Conservation (phyloP, 2,329 filamentous ascomycete genomes). For the Helotiales sp. region DNA sequence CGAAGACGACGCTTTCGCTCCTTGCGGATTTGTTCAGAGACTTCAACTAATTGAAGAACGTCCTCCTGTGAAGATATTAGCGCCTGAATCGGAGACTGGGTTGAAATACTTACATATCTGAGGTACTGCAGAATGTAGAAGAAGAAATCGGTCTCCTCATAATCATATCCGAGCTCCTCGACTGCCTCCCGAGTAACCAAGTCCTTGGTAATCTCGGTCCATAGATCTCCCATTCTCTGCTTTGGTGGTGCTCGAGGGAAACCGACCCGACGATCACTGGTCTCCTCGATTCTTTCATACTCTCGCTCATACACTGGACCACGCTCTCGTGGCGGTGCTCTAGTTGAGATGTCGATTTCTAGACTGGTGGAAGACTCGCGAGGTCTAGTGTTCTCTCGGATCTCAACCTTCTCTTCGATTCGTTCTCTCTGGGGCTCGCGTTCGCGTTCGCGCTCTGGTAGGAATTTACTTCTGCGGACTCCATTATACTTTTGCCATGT, state of each 20-base stretch:
- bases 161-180: conserved; percentile 80
- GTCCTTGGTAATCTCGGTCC: conserved; percentile 97
- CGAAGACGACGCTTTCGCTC: conserved; percentile 53
- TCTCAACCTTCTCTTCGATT: conserved; percentile 21
- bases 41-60: conserved; percentile 77
- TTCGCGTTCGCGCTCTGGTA: conserved; percentile 59
- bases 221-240: conserved; percentile 62
- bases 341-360: conserved; percentile 33
- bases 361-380: conserved; percentile 24
- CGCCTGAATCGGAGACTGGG: background rate
- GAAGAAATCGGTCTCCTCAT: conserved; percentile 84
- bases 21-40: conserved; percentile 79
- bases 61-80: conserved; percentile 68
- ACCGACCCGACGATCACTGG: conserved; percentile 47
- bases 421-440: conserved; percentile 12
- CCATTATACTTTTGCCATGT: conserved; percentile 80
- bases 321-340: conserved; percentile 14
- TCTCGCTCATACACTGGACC: conserved; percentile 31
- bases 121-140: conserved; percentile 95
- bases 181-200: conserved; percentile 85
- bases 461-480: conserved; percentile 71
- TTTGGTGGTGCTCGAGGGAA: conserved; percentile 28
- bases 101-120: conserved; percentile 67
- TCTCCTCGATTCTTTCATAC: conserved; percentile 52
- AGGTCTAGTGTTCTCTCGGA: conserved; percentile 24